Base-by-base conservation (phyloP, 2,329 filamentous ascomycete genomes). In the Fusarium nurragi region DNA sequence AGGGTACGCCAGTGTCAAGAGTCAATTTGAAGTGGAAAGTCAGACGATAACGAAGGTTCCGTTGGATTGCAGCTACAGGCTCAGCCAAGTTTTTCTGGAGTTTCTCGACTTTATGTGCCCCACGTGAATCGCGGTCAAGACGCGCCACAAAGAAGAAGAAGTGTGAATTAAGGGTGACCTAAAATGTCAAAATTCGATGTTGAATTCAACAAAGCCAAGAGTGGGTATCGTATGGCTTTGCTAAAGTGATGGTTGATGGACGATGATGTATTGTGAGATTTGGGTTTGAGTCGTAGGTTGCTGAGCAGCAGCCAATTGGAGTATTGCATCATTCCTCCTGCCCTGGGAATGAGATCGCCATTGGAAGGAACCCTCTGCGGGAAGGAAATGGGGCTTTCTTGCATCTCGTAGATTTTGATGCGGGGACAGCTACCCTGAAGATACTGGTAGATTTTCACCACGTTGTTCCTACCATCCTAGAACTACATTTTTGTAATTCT, bases 281-380 rank as follows among this genome's bases (percentile, higher is more conserved):
- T 54, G 53, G 56, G 43, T 57, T 69, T 51, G 60, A 50, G 56
- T 43, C 34, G 38, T 34, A 47, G 58, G 36, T 54, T 12, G 19
- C 39, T 23, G 40, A 19, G 28, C 23, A 53, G 32, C 54, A 61
- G 59, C 70, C 70, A 72, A 72, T 72, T 64, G 65, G 55, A 62
- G 52, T 54, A 67, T 67, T 64, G 61, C 68, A 69, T 68, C 66
- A 66, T 67, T 54, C 53, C 54, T 54, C 65, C 67, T 68, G 56
- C 68, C 63, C 46, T 45, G 48, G 48, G 65, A 57, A 52, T 51
- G 41, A 63, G 60, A 56, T 70, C 64, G 50, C 53, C 46, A 71
- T 72, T 72, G 70, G 70, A 63, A 47, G 44, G 39, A 51, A 44
- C 38, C 18, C 36, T 52, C 34, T 52, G 39, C 44, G 30, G 48